Conservation (phyloP, 805 yeast species). For the Candida sphagnicola region DNA sequence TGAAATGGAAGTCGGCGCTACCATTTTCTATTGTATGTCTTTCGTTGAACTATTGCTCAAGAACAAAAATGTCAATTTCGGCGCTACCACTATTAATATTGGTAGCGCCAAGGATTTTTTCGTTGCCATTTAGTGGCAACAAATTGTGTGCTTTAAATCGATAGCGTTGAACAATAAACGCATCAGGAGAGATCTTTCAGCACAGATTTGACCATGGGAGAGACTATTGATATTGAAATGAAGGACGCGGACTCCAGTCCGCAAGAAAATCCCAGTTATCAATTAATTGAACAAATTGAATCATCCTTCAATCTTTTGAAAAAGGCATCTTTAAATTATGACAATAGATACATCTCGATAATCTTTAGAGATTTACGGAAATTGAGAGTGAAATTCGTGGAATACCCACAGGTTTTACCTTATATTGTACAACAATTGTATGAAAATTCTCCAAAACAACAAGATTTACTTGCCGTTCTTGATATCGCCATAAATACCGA, state of each 20-base stretch:
- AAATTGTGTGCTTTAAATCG: too few species aligned
- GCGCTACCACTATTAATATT: too few species aligned
- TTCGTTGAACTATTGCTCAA: too few species aligned
- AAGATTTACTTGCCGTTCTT: conserved; percentile 21
- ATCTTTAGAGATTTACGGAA: conserved; percentile 80
- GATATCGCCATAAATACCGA: neutral
- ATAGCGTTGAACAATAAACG: too few species aligned
- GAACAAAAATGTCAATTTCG: too few species aligned
- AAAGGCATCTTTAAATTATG: conserved; percentile 68
- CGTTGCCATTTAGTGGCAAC: too few species aligned
- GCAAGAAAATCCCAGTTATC: conserved; percentile 7
- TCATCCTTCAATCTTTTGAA: conserved; percentile 43
- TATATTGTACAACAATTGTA: conserved; percentile 54
- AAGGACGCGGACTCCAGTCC: conserved; percentile 13
- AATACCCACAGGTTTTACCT: conserved; percentile 43
- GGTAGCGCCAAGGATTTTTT: too few species aligned
- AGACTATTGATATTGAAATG: conserved; percentile 15
- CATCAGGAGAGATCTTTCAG: too few species aligned
- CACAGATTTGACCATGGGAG: conserved; percentile 3
- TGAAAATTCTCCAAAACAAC: conserved; percentile 35
- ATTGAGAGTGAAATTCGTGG: conserved; percentile 60
- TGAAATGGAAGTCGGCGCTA: too few species aligned
- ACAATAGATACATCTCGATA: conserved; percentile 82
- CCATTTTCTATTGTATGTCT: too few species aligned
- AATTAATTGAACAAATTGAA: conserved; percentile 34